A percentile compares a stretch with the other conserved stretches of the same genome.
Conservation (phyloP, 75 land plant genomes). For the Pinus tabuliformis region DNA sequence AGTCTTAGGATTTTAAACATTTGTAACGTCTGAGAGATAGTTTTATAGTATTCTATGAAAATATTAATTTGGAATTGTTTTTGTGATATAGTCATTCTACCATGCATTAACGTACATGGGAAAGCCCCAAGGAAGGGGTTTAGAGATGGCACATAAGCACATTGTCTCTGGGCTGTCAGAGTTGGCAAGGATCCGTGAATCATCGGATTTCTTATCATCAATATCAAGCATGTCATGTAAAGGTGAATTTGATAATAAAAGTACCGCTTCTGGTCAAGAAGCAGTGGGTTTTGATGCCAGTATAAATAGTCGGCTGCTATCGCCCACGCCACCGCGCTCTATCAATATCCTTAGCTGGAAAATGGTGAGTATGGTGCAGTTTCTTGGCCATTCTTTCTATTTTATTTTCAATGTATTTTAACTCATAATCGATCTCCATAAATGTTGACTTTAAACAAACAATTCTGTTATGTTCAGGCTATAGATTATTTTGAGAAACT, state of each 20-base stretch:
- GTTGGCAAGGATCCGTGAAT: conserved; percentile 49
- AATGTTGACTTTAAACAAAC: background rate
- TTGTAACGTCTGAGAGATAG: background rate
- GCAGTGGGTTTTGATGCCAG: conserved; percentile 92
- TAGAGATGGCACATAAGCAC: conserved; percentile 93
- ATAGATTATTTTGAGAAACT: conserved; percentile 80
- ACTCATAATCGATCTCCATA: background rate
- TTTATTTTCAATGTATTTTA: background rate
- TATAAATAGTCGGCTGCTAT: conserved; percentile 64
- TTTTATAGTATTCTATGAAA: background rate
- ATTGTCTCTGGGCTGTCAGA: conserved; percentile 73
- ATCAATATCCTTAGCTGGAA: conserved; percentile 78
- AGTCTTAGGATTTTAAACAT: background rate
- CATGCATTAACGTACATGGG: conserved; percentile 73
- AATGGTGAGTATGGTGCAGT: conserved; percentile 39
- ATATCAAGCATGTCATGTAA: conserved; percentile 4
- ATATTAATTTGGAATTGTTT: background rate
- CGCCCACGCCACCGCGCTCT: conserved; percentile 99
- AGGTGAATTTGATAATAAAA: conserved; percentile 21
- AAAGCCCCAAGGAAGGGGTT: conserved; percentile 91
- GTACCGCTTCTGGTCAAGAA: conserved; percentile 86
- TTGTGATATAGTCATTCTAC: conserved; percentile 58
- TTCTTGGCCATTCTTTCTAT: background rate
- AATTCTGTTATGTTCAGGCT: conserved; percentile 52
- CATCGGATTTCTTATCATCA: conserved; percentile 56